Conservation (phyloP, 75 land plant genomes). For the Isoetes taiwanensis region DNA sequence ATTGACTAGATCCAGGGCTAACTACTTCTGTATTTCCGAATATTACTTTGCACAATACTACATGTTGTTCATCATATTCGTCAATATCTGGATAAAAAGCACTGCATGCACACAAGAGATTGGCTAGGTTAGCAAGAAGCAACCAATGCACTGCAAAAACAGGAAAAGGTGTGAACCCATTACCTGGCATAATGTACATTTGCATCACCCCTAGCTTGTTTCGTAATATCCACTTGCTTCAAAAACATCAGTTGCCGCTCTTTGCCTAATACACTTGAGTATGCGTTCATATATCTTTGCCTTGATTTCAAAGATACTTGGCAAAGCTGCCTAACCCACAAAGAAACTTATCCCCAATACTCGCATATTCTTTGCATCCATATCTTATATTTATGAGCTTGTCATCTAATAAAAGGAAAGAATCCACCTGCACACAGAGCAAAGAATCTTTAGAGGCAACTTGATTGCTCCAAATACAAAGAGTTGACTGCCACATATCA, state of each 20-base stretch:
- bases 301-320: conserved; percentile 31
- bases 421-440: too few relatives aligned
- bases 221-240: neutral
- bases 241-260: conserved; percentile 1
- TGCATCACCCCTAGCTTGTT: conserved; percentile 6
- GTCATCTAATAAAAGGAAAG: conserved; percentile 5
- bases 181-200: conserved; percentile 37
- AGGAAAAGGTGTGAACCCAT: conserved; percentile 21
- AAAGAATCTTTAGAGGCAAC: too few relatives aligned
- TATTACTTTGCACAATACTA: conserved; percentile 44
- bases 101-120: too few relatives aligned
- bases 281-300: conserved; percentile 11
- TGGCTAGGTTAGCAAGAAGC: too few relatives aligned
- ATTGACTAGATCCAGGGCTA: conserved; percentile 26
- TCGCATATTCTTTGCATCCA: conserved; percentile 12
- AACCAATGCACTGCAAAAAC: neutral
- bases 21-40: conserved; percentile 47
- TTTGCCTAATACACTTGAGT: neutral
- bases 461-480: too few relatives aligned
- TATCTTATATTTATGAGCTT: conserved; percentile 4
- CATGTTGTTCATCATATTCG: conserved; percentile 31
- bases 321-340: conserved; percentile 22
- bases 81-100: conserved; percentile 15
- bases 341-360: conserved; percentile 30
- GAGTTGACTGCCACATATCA: too few relatives aligned